Conservation (phyloP, 306 rosid genomes). For the Myrica gale region DNA sequence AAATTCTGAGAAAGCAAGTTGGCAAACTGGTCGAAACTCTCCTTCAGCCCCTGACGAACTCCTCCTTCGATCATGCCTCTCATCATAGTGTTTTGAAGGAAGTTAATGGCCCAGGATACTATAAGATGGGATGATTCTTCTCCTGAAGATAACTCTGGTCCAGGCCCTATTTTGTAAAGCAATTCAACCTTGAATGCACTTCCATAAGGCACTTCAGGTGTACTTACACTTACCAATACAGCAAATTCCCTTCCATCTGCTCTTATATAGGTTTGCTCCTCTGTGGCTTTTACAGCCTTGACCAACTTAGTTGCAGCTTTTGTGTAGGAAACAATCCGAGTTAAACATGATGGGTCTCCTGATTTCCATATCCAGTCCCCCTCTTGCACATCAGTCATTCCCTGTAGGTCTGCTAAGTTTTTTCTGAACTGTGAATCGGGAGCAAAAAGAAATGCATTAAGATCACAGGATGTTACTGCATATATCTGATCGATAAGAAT, state of each 20-base stretch:
- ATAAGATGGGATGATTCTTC: slow-evolving; percentile 57
- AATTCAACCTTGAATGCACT: slow-evolving; percentile 61
- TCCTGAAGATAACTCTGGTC: slow-evolving; percentile 52
- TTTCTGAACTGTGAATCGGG: slow-evolving; percentile 68
- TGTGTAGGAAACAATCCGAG: slow-evolving; percentile 56
- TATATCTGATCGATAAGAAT: slow-evolving; percentile 63
- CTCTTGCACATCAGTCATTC: slow-evolving; percentile 55
- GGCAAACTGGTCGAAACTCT: slow-evolving; percentile 58
- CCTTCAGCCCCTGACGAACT: slow-evolving; percentile 68
- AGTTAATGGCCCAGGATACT: slow-evolving; percentile 70
- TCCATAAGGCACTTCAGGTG: slow-evolving; percentile 91
- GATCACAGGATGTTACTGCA: slow-evolving; percentile 43
- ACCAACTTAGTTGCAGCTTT: slow-evolving; percentile 65
- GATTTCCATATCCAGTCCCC: slow-evolving; percentile 74
- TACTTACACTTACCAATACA: slow-evolving; percentile 50
- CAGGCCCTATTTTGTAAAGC: slow-evolving; percentile 79
- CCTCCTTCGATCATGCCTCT: slow-evolving; percentile 77
- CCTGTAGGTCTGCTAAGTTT: slow-evolving; percentile 63
- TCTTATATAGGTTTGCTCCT: slow-evolving; percentile 76
- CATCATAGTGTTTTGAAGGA: slow-evolving; percentile 75
- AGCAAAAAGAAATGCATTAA: slow-evolving; percentile 60
- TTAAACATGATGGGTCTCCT: slow-evolving; percentile 53
- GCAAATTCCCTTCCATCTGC: slow-evolving; percentile 57
- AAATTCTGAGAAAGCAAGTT: slow-evolving; percentile 46
- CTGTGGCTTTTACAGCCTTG: slow-evolving; percentile 63